Percentiles rank a stretch among this genome's conserved stretches.
Conservation (phyloP, 129 eudicot species). For the Daucus carota region DH1_v3.0 NC_030381.2:44984501-44985000, state of each 20-base stretch:
- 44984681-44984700: background rate
- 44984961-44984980: conserved; percentile 53
- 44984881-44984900: conserved; percentile 87
- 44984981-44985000: conserved; percentile 71
- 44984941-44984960: conserved; percentile 70
- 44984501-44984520: too few species aligned
- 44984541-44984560: too few species aligned
- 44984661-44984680: background rate
- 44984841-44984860: conserved; percentile 47
- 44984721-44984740: background rate
- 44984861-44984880: conserved; percentile 87
- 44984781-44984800: conserved; percentile 46
- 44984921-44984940: conserved; percentile 59
- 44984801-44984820: conserved; percentile 97
- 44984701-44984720: background rate
- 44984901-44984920: conserved; percentile 54
- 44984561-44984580: too few species aligned
- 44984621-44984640: conserved; percentile 2
- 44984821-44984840: conserved; percentile 81
- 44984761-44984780: background rate
- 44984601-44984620: background rate
- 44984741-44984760: background rate
- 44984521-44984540: too few species aligned
- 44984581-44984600: too few species aligned
- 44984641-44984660: background rate